Base-by-base conservation (phyloP, 768 basidiomycete genomes). In the Suillus plorans region DNA sequence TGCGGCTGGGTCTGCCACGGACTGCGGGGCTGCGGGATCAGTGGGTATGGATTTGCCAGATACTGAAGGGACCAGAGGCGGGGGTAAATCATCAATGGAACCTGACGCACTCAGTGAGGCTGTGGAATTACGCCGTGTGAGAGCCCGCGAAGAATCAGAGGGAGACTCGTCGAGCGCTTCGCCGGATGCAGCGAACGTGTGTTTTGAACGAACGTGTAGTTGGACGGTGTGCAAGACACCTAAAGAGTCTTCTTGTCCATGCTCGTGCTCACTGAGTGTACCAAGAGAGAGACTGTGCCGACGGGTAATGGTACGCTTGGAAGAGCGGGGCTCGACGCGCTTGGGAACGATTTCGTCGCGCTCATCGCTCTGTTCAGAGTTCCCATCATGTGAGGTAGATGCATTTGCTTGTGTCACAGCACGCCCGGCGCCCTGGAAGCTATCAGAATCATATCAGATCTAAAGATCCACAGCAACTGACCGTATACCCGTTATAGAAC, bases 381-480 rank as follows among this genome's bases (percentile, higher is more conserved):
- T 69, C 16, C 79, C 79, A 67, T 91, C 89, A 47, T 85, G 80
- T 1, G 84, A 80, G 9, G 85, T 81, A 2, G 86, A 79, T 1
- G 86, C 79, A 68, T 89, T 89, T 13, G 88, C 90, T 60, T 92
- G 91, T 1, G 89, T 89, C 22, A 91, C 83, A 59, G 89, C 83
- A 57, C 92, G 85, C 12, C 87, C 89, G 2, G 88, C 84, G 41
- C 85, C 86, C 91, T 92, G 72, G 22, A 64, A 52, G 45, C 18
- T 37, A 53, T 20, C n/a, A 22, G 25, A 5, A 59, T 31, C 66
- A 69, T 44, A 72, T 18, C 56, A 7, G 61, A 44, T 3, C 10
- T 18, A 4, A 42, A 53, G 0, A 12, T 5, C 20, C 12, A 64
- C 5, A 64, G 37, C 37, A 81, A 53, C 85, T 71, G 64, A 92